Percentiles rank a stretch among this genome's conserved stretches.
These are phyloP conservation scores for Leptographium lundbergii DNA, from an alignment of 2,329 filamentous ascomycete species.

Conservation along the genomic window DNA sequence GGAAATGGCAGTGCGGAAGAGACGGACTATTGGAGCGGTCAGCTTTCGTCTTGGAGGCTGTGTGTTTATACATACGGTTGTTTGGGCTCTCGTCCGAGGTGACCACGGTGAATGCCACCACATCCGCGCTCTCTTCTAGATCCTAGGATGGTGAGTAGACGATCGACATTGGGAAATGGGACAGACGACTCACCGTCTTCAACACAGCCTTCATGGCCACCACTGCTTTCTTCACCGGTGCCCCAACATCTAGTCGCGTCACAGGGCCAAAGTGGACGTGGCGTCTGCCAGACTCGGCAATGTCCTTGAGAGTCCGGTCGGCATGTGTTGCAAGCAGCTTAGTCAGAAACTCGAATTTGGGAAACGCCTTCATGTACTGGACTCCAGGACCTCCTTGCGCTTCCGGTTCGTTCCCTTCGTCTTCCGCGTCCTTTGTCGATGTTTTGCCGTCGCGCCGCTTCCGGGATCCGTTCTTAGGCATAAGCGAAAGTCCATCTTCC, in stretches of 20 bases:
- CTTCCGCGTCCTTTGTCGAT: neutral
- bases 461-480: neutral
- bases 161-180: conserved; percentile 1
- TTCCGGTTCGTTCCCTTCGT: neutral
- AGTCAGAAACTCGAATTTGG: conserved; percentile 52
- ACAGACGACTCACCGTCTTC: conserved; percentile 17
- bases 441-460: neutral
- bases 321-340: conserved; percentile 45
- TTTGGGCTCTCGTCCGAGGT: conserved; percentile 17
- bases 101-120: conserved; percentile 22
- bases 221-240: conserved; percentile 39
- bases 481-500: neutral
- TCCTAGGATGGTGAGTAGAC: neutral
- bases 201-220: conserved; percentile 37
- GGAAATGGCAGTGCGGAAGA: conserved; percentile 40
- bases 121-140: conserved; percentile 21
- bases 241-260: conserved; percentile 29
- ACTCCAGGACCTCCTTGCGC: conserved; percentile 17
- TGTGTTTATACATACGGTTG: conserved; percentile 19
- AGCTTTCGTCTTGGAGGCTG: neutral
- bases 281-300: conserved; percentile 56
- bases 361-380: conserved; percentile 35
- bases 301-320: conserved; percentile 48
- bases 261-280: conserved; percentile 54
- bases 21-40: conserved; percentile 29